Conservation (phyloP, 1,284 basidiomycete genomes). For the Heterobasidion occidentale region DNA sequence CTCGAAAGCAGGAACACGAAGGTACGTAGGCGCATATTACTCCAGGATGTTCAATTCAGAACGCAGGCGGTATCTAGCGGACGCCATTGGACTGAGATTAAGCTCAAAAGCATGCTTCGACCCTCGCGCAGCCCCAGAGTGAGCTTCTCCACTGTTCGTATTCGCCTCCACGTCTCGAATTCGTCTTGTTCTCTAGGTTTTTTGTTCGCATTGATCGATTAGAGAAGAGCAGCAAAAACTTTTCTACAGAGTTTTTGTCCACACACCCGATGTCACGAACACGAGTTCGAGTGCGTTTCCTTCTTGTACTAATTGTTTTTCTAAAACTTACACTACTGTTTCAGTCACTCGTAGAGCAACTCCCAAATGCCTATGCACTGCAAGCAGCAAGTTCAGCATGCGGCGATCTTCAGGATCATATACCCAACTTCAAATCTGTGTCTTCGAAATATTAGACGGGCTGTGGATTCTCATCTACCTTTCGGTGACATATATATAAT, state of each 20-base stretch:
- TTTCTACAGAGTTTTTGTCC: conserved; percentile 41
- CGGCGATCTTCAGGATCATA: background rate
- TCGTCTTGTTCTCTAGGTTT: conserved; percentile 37
- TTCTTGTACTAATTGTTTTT: background rate
- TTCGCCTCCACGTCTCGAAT: background rate
- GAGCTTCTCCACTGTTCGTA: conserved; percentile 17
- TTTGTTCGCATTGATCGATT: conserved; percentile 53
- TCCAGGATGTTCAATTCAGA: background rate
- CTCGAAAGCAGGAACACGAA: conserved; percentile 76
- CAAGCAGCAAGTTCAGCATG: conserved; percentile 16
- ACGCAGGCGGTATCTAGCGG: conserved; percentile 36
- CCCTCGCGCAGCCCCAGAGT: conserved; percentile 70
- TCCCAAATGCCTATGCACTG: conserved; percentile 50
- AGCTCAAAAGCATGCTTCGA: conserved; percentile 79
- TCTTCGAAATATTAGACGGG: background rate
- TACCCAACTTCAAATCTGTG: background rate
- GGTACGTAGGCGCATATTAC: conserved; percentile 29
- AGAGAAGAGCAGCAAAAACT: conserved; percentile 27
- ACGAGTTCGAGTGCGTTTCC: conserved; percentile 54
- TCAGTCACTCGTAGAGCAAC: conserved; percentile 45
- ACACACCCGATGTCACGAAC: conserved; percentile 73
- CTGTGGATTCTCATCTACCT: too few species aligned
- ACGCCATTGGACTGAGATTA: conserved; percentile 68
- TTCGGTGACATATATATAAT: too few species aligned
- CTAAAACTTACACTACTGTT: background rate